Base-by-base conservation (phyloP, 176 grass and related monocot genomes). In the Hyparrhenia diplandra region DNA sequence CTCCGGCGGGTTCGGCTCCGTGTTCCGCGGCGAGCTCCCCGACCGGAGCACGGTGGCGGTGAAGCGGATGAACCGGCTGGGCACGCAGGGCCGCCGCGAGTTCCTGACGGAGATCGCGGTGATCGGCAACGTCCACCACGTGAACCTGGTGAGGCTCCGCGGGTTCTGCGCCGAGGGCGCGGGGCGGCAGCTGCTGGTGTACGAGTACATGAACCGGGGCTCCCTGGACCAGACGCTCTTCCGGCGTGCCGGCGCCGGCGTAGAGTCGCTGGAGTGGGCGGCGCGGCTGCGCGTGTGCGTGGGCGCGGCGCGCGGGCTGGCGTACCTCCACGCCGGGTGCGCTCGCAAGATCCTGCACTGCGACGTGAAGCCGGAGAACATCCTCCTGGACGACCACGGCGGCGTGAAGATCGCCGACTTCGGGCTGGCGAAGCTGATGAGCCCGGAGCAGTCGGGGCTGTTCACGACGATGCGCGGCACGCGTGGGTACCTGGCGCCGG, bases 71-170 rank as follows among this genome's bases (percentile, higher is more conserved):
- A 65, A 86, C 75, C 66, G 21, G 51, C 70, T 87, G 52, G 86
- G 88, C 51, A 47, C 34, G 67, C 85, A 92, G 63, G 85, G 91
- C 1, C 85, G 83, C 10, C 85, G 83, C 25, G 87, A 97, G 67
- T 97, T 97, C 81, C 85, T 85, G n/a, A 90, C 92, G 6, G 92
- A 97, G 90, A 97, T 97, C 67, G 92, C 92, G 14, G 86, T 94
- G 17, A 94, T 97, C 84, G 85, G 94, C 76, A 97, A 91, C 84
- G 87, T 85, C 13, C 92, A 87, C 67, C 92, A 97, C 88, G 90
- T 97, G 32, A 94, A 97, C 83, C 81, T 94, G 5, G 92, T 97
- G 11, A 85, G 73, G 77, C 86, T 97, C 0, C 89, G 88, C 12
- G 90, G 95, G 4, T 97, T 89, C 87, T 97, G 95, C 81, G 70